Percentiles rank a stretch among this genome's conserved stretches.
Evolutionary conservation across 2,329 filamentous ascomycete genomes (phyloP).

Genomic region (Tolypocladium guangdongense): DNA sequence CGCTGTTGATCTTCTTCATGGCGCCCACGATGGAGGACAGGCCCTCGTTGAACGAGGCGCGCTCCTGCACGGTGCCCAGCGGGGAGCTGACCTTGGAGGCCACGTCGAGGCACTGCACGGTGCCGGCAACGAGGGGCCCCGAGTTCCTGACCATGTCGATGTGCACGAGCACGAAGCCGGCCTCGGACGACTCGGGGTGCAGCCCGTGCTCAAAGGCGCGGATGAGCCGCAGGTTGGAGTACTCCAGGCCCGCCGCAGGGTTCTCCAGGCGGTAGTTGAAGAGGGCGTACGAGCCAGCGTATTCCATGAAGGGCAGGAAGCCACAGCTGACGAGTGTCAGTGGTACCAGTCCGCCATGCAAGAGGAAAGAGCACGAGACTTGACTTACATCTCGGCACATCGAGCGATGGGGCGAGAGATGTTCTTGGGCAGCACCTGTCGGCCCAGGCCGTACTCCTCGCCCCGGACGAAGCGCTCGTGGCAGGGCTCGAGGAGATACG

Average conservation of each 20-base stretch:
- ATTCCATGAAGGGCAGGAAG: conserved; percentile 91
- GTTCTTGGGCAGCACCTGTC: conserved; percentile 60
- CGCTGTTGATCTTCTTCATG: conserved; percentile 55
- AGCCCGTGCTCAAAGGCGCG: conserved; percentile 87
- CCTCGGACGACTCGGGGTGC: conserved; percentile 78
- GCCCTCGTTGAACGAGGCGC: conserved; percentile 52
- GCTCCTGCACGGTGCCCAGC: conserved; percentile 21
- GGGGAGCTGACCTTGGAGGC: conserved; percentile 17
- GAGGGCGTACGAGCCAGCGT: conserved; percentile 56
- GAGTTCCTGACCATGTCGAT: conserved; percentile 92
- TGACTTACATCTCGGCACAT: conserved; percentile 72
- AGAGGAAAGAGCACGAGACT: neutral
- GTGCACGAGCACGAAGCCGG: conserved; percentile 91
- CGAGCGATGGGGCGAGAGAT: conserved; percentile 74
- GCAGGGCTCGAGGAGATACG: conserved; percentile 85
- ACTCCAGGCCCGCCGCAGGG: conserved; percentile 44
- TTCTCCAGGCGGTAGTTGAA: conserved; percentile 56
- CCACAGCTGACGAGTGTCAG: conserved; percentile 34
- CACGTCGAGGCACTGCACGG: conserved; percentile 55
- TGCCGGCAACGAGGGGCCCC: conserved; percentile 62
- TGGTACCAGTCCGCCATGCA: neutral
- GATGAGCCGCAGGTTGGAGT: conserved; percentile 67
- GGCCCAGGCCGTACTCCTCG: conserved; percentile 66
- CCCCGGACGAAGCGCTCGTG: conserved; percentile 63
- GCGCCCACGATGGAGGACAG: conserved; percentile 50